These are phyloP conservation scores for Haplographium delicatum DNA, from an alignment of 495 filamentous ascomycete species.

Conservation along the genomic window DNA sequence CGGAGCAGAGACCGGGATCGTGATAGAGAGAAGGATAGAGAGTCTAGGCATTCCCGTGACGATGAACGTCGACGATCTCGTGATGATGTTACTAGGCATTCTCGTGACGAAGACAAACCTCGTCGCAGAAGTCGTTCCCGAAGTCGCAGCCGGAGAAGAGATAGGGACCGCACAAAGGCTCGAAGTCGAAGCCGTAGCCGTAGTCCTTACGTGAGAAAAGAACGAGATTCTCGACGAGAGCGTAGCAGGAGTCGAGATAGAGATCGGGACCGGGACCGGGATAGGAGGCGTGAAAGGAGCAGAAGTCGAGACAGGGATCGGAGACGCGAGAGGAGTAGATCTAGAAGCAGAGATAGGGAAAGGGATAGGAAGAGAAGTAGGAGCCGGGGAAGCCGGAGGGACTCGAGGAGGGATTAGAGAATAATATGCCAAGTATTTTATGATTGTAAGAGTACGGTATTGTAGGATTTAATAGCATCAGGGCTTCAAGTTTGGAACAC, in stretches of 20 bases:
- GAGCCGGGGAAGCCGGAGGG: conserved; percentile 10
- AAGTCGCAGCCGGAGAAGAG: conserved; percentile 12
- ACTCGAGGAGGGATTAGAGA: conserved; percentile 6
- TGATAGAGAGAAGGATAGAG: conserved; percentile 26
- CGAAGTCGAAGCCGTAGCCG: conserved; percentile 35
- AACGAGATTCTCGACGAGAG: conserved; percentile 25
- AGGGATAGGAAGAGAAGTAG: conserved; percentile 15
- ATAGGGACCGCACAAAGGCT: conserved; percentile 38
- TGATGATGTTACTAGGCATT: background rate
- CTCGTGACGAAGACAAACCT: conserved; percentile 11
- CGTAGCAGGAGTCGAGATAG: conserved; percentile 36
- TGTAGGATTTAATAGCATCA: no score
- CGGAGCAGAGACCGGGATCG: conserved; percentile 32
- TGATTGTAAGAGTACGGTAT: background rate
- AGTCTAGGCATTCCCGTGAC: conserved; percentile 3
- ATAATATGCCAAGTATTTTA: background rate
- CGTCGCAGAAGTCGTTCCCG: conserved; percentile 8
- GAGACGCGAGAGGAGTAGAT: conserved; percentile 28
- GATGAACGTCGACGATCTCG: conserved; percentile 9
- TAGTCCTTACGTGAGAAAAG: conserved; percentile 23
- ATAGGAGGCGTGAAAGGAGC: conserved; percentile 29
- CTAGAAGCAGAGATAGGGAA: conserved; percentile 27
- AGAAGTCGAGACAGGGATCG: background rate
- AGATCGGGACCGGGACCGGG: conserved; percentile 36
- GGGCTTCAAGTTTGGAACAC: no score